Evolutionary conservation across 139 green algal species (phyloP).

Genomic region (Tetraselmis chui): DNA sequence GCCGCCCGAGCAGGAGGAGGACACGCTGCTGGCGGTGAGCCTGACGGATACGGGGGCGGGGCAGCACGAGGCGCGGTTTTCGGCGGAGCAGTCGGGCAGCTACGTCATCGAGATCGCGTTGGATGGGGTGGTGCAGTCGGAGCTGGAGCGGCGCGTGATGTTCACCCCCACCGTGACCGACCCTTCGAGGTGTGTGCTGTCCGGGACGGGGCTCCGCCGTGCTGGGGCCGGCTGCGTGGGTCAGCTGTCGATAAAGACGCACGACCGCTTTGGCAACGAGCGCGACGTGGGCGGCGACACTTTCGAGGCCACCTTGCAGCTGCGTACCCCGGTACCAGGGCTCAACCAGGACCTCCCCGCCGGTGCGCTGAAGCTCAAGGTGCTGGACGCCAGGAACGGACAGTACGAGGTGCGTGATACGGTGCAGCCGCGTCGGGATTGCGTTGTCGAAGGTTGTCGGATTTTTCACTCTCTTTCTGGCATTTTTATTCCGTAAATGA

Average conservation of each 20-base stretch:
- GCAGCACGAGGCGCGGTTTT: neutral
- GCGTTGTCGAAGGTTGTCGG: too few species aligned
- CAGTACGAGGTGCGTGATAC: neutral
- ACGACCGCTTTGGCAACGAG: neutral
- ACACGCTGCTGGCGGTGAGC: neutral
- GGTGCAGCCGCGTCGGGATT: too few species aligned
- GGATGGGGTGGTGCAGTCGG: neutral
- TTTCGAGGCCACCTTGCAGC: neutral
- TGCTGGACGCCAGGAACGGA: neutral
- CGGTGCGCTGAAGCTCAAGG: neutral
- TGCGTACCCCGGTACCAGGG: neutral
- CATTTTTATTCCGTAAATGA: too few species aligned
- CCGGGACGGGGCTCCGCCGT: neutral
- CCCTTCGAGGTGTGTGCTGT: neutral
- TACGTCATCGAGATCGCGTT: neutral
- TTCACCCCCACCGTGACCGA: neutral
- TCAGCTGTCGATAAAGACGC: neutral
- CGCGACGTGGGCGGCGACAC: neutral
- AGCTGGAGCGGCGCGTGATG: neutral
- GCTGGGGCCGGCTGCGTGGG: neutral
- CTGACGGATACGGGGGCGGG: neutral
- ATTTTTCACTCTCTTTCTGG: too few species aligned
- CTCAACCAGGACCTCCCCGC: neutral
- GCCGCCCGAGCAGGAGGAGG: neutral
- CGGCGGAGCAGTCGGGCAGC: neutral